phyloP scores from a whole-genome alignment of 345 rosid species.

The Lepidium sativum region DNA sequence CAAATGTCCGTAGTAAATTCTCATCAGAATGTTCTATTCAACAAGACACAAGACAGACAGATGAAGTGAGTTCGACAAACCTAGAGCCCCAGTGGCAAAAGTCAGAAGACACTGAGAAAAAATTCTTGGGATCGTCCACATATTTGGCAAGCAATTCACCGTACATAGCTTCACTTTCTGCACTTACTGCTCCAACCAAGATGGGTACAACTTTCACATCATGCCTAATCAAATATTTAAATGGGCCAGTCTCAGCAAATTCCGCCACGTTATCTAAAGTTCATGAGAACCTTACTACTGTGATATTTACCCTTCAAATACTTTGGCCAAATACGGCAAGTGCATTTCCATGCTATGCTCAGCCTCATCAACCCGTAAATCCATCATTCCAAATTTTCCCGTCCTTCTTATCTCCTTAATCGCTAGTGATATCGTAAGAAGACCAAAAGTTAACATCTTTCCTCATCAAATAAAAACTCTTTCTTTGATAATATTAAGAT shows the following conservation, averaged over 20 bases:
- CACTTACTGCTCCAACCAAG: constrained; percentile 75
- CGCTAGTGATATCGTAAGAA: constrained; percentile 34
- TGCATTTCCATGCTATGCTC: constrained; percentile 99
- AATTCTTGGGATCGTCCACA: constrained; percentile 79
- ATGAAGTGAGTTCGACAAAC: constrained; percentile 34
- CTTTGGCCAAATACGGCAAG: constrained; percentile 83
- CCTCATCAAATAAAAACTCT: background rate
- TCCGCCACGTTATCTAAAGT: background rate
- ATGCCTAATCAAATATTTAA: constrained; percentile 39
- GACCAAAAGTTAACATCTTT: background rate
- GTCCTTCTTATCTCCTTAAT: constrained; percentile 82
- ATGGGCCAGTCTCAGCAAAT: constrained; percentile 2
- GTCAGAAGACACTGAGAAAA: constrained; percentile 93
- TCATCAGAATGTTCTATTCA: background rate
- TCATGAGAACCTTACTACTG: background rate
- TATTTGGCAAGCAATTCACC: constrained; percentile 75
- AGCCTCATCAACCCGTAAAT: constrained; percentile 74
- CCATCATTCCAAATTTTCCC: constrained; percentile 80
- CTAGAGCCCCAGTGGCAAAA: constrained; percentile 99
- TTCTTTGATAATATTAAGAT: background rate
- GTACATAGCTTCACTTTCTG: constrained; percentile 79
- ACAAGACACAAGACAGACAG: background rate
- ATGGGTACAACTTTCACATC: constrained; percentile 83
- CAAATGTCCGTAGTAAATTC: background rate
- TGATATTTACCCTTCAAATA: constrained; percentile 68